Conservation (phyloP, 2,329 filamentous ascomycete genomes). For the Elsinoe fawcettii region DNA sequence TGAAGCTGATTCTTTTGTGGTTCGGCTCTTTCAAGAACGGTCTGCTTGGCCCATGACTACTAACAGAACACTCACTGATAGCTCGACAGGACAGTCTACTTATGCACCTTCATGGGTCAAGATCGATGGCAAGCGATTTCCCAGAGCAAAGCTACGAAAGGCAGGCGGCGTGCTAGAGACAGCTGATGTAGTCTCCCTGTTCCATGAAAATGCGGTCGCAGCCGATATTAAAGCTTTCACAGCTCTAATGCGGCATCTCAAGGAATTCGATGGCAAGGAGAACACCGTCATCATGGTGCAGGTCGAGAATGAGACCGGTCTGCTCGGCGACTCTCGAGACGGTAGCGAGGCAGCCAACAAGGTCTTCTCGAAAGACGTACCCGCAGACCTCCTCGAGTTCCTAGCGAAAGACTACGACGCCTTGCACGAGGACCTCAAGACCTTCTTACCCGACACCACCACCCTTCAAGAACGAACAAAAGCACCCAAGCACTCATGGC, state of each 20-base stretch:
- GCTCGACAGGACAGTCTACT: constrained; percentile 29
- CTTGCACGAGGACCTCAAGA: constrained; percentile 10
- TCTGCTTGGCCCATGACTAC: too few relatives aligned
- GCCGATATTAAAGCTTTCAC: constrained; percentile 36
- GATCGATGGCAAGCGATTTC: constrained; percentile 27
- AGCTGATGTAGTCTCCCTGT: constrained; percentile 32
- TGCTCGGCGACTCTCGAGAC: constrained; percentile 47
- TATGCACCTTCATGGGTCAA: constrained; percentile 37
- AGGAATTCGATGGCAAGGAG: constrained; percentile 39
- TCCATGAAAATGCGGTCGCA: constrained; percentile 30
- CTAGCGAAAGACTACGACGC: constrained; percentile 17
- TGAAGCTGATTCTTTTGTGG: constrained; percentile 40
- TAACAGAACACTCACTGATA: not conserved
- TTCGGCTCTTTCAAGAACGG: constrained; percentile 44
- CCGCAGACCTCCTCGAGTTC: constrained; percentile 30
- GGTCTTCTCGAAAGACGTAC: constrained; percentile 34
- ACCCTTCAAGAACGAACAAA: constrained; percentile 24
- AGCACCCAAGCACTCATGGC: constrained; percentile 28
- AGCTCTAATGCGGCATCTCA: constrained; percentile 34
- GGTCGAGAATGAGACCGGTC: constrained; percentile 50
- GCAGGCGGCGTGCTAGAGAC: constrained; percentile 24
- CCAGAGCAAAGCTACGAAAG: constrained; percentile 26
- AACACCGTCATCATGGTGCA: constrained; percentile 50
- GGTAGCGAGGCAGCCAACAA: constrained; percentile 36
- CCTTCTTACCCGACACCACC: constrained; percentile 23